Evolutionary conservation across 345 rosid species (phyloP), one percentile per base, ranked within the genome.

Genomic region (Bruguiera sexangula): DNA sequence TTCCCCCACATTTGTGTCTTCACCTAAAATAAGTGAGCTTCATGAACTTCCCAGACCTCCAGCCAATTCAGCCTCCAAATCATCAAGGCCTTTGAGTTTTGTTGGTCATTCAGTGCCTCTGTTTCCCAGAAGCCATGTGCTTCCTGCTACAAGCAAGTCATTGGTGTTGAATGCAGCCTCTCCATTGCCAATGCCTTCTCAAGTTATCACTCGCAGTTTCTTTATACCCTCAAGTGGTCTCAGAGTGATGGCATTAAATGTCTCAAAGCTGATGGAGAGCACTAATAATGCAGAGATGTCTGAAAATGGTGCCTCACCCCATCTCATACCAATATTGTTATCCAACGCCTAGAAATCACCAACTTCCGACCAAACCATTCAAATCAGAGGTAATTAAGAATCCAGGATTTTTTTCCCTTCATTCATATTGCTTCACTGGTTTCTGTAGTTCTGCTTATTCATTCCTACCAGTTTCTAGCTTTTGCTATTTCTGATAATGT

Each of bases 281-380:
- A 63, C 81, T 72, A 69, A 70, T 69, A 85, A 58, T 46, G 67
- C 79, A 64, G 85, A 76, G 77, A 68, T 73, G 53, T 56, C 67
- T 65, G 80, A 80, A 70, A 82, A 76, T 66, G 74, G 70, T 75
- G 73, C 75, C 30, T 89, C 97, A 8, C 96, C 96, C 59, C 88
- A 24, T 24, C 92, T 92, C 69, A 82, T 92, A 51, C 93, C 99
- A 22, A 77, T 92, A 77, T 66, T 87, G 63, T 76, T 87, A 58
- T 61, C 82, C 24, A 76, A 52, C 66, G 60, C 30, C 73, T 70
- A 46, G 59, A 75, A 72, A 18, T 37, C 43, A 27, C 27, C 69
- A 37, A 24, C 24, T 24, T 57, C 66, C 66, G 69, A 58, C 70
- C 79, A 68, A 62, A 43, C 60, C 70, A 37, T 66, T 80, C 61